Evolutionary conservation across 1,139 yeast genomes (phyloP), one percentile per base, ranked within the genome.

Genomic region (Debaryomyces fabryi): DNA sequence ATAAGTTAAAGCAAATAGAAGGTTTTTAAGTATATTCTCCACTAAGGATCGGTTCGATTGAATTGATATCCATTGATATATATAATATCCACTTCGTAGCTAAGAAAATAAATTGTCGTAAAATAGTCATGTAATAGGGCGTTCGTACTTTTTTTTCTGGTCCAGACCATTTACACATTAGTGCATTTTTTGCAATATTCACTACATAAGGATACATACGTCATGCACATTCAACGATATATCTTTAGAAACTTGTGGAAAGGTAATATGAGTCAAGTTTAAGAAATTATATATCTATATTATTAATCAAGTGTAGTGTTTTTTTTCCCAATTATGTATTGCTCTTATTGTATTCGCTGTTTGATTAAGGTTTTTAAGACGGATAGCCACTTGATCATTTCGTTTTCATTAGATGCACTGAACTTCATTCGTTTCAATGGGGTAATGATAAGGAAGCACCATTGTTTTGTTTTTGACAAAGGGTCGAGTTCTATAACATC

Each of bases 401-500:
- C 82, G 10, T 73, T 76, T 54, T 79, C 85, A 23, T 64, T 61
- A 16, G 64, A 63, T 0, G 78, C 77, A 54, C 82, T 69, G 52
- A 81, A 70, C 35, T 81, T 59, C 23, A 76, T 54, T 44, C 81
- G 62, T 53, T 78, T 78, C 41, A 62, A 61, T 0, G 79, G 75
- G 0, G 83, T 78, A 32, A 81, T 78, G 20, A 81, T 62, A 47
- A 78, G 62, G 58, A 81, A 60, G 54, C 85, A 80, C 68, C 74
- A 78, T 38, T 58, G 55, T 51, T 73, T 78, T 8, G 76, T 60
- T 46, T 66, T 69, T 6, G 79, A 70, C 21, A 77, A 48, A 1
- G 82, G 76, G 48, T 81, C 85, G 39, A 79, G 60, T 52, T 81
- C 86, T 37, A 80, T 78, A 25, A 76, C 82, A 55, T 81, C 86